Percentiles rank a stretch among this genome's conserved stretches.
phyloP scores from a whole-genome alignment of 345 rosid species.

The Nephelium lappaceum region DNA sequence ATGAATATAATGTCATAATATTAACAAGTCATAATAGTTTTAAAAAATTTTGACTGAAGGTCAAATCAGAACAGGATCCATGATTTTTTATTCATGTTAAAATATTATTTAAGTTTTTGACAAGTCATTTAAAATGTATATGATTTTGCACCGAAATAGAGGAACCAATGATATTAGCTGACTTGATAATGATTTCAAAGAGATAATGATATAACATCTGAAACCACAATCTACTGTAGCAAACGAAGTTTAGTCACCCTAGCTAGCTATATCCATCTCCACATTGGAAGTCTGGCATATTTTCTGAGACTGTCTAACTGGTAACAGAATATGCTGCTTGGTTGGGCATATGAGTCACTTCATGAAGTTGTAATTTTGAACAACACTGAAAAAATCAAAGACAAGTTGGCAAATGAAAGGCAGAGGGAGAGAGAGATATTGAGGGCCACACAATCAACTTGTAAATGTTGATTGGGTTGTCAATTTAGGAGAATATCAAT shows the following conservation, averaged over 20 bases:
- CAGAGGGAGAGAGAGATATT: neutral
- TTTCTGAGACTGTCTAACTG: neutral
- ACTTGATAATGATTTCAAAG: too few species aligned
- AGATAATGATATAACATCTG: too few species aligned
- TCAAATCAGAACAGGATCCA: too few species aligned
- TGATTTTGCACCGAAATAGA: neutral
- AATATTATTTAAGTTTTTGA: too few species aligned
- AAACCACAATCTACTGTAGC: neutral
- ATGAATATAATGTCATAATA: too few species aligned
- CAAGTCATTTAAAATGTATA: too few species aligned
- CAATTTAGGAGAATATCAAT: conserved; percentile 5
- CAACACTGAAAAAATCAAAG: neutral
- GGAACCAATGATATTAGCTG: too few species aligned
- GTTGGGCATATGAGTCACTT: neutral
- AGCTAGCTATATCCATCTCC: too few species aligned
- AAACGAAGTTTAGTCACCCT: too few species aligned
- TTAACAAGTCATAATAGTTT: too few species aligned
- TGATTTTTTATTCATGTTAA: too few species aligned
- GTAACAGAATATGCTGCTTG: neutral
- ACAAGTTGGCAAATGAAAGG: neutral
- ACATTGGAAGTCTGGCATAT: neutral
- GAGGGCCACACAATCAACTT: neutral
- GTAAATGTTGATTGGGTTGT: neutral
- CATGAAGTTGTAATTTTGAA: neutral
- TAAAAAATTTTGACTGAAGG: too few species aligned